Percentiles rank a stretch among this genome's conserved stretches.
Evolutionary conservation across 768 basidiomycete genomes (phyloP).

Genomic region (Pleurotus sapidus): DNA sequence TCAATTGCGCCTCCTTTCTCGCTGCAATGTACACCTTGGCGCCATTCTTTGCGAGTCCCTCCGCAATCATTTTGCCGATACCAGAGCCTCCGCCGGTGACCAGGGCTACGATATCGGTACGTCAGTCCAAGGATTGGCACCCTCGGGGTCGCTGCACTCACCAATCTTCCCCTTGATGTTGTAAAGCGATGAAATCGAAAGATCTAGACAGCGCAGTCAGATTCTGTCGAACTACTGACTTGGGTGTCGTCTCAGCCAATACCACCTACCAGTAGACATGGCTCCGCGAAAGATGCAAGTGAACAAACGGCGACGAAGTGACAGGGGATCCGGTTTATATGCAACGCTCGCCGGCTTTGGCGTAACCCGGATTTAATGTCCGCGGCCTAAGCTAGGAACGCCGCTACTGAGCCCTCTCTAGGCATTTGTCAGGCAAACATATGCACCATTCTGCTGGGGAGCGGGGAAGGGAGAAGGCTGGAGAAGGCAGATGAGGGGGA

Average conservation of each 20-base stretch:
- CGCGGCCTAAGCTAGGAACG: background rate
- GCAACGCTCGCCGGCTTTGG: background rate
- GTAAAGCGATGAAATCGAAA: conserved; percentile 55
- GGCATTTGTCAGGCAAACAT: background rate
- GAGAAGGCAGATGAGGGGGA: too few species aligned
- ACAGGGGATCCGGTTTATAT: background rate
- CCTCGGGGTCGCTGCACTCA: conserved; percentile 21
- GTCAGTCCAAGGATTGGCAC: background rate
- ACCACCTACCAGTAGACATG: background rate
- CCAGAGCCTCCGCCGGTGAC: conserved; percentile 85
- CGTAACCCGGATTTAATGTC: background rate
- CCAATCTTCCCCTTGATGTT: conserved; percentile 70
- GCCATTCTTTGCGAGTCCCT: conserved; percentile 80
- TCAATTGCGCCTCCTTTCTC: conserved; percentile 74
- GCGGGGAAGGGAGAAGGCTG: too few species aligned
- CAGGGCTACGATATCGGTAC: conserved; percentile 42
- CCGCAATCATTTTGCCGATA: conserved; percentile 82
- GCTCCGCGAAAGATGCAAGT: background rate
- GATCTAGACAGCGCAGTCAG: conserved; percentile 32
- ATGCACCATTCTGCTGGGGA: too few species aligned
- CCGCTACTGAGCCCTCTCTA: background rate
- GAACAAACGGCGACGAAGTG: background rate
- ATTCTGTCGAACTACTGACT: background rate
- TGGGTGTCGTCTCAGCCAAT: background rate
- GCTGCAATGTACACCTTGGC: conserved; percentile 90